phyloP scores from a whole-genome alignment of 345 rosid genomes.

The Aurinia saxatilis region DNA sequence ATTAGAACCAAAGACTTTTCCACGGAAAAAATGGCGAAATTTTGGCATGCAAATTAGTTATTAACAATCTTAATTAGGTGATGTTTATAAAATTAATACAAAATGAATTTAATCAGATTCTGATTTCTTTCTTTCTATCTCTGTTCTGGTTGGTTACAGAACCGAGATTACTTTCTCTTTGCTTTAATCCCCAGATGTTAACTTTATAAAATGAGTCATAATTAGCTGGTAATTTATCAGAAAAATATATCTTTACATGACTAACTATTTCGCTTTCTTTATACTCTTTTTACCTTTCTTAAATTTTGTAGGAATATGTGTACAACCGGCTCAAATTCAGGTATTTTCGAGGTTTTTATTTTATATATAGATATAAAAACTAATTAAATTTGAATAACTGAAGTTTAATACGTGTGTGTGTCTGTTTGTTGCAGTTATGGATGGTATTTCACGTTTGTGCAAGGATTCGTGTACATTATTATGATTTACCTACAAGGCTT shows the following conservation, averaged over 20 bases:
- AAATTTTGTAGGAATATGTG: conserved; percentile 64
- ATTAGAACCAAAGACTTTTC: background rate
- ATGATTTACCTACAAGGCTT: conserved; percentile 72
- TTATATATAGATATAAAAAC: background rate
- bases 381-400: background rate
- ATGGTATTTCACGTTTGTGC: conserved; percentile 87
- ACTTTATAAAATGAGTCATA: background rate
- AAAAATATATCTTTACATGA: too few species aligned
- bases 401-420: background rate
- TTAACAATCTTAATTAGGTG: background rate
- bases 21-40: background rate
- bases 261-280: background rate
- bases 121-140: background rate
- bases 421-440: conserved; percentile 55
- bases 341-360: conserved; percentile 25
- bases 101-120: background rate
- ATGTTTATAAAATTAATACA: background rate
- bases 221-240: background rate
- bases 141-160: background rate
- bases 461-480: conserved; percentile 72
- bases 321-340: conserved; percentile 91
- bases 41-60: background rate
- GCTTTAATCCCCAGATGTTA: background rate
- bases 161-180: background rate
- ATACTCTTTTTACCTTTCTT: background rate